Conservation (phyloP, 345 rosid genomes). For the Ceriops decandra region DNA sequence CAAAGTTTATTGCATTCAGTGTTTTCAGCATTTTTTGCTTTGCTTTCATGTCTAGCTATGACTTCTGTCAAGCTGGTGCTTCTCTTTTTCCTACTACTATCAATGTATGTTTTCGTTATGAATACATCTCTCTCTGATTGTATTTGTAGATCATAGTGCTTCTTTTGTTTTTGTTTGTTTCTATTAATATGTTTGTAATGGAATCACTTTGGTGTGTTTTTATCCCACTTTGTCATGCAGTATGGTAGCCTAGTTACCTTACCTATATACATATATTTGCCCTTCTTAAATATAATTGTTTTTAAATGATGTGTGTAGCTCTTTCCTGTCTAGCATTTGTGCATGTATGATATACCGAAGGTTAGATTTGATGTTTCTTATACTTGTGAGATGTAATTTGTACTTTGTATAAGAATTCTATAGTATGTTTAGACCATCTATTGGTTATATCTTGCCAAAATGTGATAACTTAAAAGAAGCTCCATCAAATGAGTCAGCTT, state of each 20-base stretch:
- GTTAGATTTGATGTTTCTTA: background rate
- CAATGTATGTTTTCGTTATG: background rate
- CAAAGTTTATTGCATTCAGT: background rate
- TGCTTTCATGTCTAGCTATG: background rate
- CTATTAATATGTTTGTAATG: background rate
- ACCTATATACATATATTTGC: background rate
- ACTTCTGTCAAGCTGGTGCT: background rate
- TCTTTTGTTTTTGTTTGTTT: background rate
- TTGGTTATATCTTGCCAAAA: background rate
- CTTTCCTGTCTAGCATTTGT: too few species aligned
- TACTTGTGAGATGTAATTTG: constrained; percentile 3
- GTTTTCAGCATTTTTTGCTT: background rate
- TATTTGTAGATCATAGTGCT: background rate
- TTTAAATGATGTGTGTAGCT: background rate
- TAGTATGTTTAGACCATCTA: background rate
- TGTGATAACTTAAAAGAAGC: background rate
- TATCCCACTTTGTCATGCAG: background rate
- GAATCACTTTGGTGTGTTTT: background rate
- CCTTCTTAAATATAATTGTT: background rate
- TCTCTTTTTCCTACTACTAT: background rate
- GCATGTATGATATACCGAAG: background rate
- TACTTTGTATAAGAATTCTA: constrained; percentile 11
- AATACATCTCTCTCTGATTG: too few species aligned
- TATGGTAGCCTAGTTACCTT: background rate
- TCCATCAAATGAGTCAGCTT: background rate